Percentiles rank a stretch among this genome's conserved stretches.
Conservation (phyloP, 164 flowering plant genomes). For the Liriodendron chinense region DNA sequence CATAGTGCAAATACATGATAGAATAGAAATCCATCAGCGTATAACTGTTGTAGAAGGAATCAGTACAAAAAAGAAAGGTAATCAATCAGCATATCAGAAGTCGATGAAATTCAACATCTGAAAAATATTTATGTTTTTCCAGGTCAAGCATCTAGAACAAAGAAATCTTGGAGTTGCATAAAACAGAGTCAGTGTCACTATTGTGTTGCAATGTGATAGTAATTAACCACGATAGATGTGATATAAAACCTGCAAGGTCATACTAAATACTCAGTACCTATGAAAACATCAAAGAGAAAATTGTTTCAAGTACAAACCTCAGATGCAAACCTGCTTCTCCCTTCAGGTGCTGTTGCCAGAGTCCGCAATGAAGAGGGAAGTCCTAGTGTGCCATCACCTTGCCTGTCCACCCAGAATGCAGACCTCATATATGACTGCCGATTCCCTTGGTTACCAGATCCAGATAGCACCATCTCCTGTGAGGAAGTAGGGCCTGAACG, state of each 20-base stretch:
- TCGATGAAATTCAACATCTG: too few relatives aligned
- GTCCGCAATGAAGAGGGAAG: conserved; percentile 50
- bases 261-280: not conserved
- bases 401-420: conserved; percentile 57
- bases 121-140: too few relatives aligned
- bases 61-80: too few relatives aligned
- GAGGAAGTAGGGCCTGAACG: conserved; percentile 37
- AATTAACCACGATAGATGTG: not conserved
- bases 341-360: conserved; percentile 57
- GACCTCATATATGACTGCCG: conserved; percentile 44
- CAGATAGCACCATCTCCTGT: conserved; percentile 39
- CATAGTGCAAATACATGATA: too few relatives aligned
- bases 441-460: conserved; percentile 37
- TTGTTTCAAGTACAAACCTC: conserved; percentile 55
- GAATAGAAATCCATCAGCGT: too few relatives aligned
- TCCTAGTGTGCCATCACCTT: conserved; percentile 50
- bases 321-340: conserved; percentile 66
- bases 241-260: not conserved
- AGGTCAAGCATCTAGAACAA: too few relatives aligned
- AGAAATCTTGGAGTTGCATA: too few relatives aligned
- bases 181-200: too few relatives aligned
- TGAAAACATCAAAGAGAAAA: not conserved
- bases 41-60: too few relatives aligned
- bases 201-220: too few relatives aligned
- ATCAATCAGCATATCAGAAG: too few relatives aligned